Base-by-base conservation (phyloP, 2,329 filamentous ascomycete genomes). In the Epichloe sp. region DNA sequence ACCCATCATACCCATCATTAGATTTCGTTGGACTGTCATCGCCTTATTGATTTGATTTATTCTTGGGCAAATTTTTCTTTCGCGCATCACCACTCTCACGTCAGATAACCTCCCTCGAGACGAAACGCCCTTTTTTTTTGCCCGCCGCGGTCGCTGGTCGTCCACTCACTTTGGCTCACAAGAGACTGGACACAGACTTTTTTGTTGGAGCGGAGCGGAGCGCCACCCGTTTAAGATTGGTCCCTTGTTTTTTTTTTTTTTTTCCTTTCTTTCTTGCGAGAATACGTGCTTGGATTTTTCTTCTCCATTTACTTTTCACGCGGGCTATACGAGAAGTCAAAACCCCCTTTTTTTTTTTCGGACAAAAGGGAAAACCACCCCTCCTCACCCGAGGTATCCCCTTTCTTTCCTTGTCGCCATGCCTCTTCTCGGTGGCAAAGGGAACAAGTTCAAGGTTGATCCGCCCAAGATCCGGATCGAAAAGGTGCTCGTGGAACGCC, bases 381-480 rank as follows among this genome's bases (percentile, higher is more conserved):
- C 23, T 10, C 26, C 26, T 31, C 26, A 31, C 15, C 4, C 31
- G 17, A 35, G 14, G 26, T 11, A 37, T 35, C 44, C 12, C 34
- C 12, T n/a, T 19, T 26, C 23, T 10, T 49, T 19, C 17, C 14
- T 37, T 37, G 34, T 35, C 56, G 57, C 44, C 54, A 68, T 68
- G 65, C 65, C 64, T 65, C 65, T 72, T 51, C 67, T 72, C 53
- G 67, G 68, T 54, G 64, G 63, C 49, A 72, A 71, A 55, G 63
- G 62, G 53, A 69, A 68, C 55, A 78, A 76, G 60, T 72, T 76
- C 65, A 77, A 77, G 64, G 65, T 71, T 56, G 71, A 74, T 54
- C 68, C 71, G 49, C 71, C 73, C 52, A 71, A 69, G 53, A 71
- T 78, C 58, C 72, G 74, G 54, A 73, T 76, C 59, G 74, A 79